Evolutionary conservation across 805 yeast species (phyloP), one percentile per base, ranked within the genome.

Genomic region (Barnettozyma wickerhamii): DNA sequence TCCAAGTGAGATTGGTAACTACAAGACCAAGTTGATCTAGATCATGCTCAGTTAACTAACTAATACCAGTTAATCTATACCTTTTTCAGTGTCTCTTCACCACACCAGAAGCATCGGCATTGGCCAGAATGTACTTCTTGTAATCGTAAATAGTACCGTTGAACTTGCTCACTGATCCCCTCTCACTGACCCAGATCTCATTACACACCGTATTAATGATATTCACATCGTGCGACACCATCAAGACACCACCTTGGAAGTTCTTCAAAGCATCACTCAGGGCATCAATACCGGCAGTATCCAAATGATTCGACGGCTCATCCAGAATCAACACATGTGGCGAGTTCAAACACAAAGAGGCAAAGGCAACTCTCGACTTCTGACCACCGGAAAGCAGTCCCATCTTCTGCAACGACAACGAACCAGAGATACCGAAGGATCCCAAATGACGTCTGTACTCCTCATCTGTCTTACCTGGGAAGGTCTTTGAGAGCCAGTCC

Each of bases 261-360:
- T 77, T 79, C 47, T 75, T 79, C 59, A 93, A 71, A 1, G 98
- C 98, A 32, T 84, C 95, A 7, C 93, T 81, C 46, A 93, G 74
- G 1, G 99, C 99, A 63, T 93, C 99, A 56, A 93, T 71, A 76
- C 97, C 99, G 27, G 95, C 83, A 7, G 96, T 91, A 83, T 93
- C 99, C 75, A 93, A 79, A 67, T 93, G 99, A 68, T 93, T 93
- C 6, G 96, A 86, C 65, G 99, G 99, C 74, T 93, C 99, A 72
- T 93, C 99, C 51, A 93, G 69, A 56, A 93, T 80, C 56, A 93
- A 72, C 33, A 93, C 79, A 62, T 93, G 99, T 15, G 99, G 99
- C 48, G 84, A 83, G 46, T 76, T 76, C 55, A 93, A 71, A 66
- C 97, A 88, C 49, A 93, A 72, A 13, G 96, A 91, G 7, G 99